A percentile compares a stretch with the other conserved stretches of the same genome.
Evolutionary conservation across 352 stramenopile genomes (phyloP).

Genomic region (Phytophthora vignae): DNA sequence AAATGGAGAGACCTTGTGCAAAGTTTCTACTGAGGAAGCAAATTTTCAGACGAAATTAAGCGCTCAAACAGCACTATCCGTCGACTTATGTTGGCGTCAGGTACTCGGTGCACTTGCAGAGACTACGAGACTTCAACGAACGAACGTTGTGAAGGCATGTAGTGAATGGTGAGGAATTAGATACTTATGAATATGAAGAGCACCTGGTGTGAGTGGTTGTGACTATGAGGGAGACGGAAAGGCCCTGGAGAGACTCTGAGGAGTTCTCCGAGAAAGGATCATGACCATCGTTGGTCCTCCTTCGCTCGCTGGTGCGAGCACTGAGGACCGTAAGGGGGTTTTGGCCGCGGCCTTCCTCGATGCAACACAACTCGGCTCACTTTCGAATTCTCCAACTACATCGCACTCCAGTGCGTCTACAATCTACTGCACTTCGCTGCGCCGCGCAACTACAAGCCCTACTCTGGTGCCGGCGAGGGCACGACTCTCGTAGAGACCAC

Average conservation of each 20-base stretch:
- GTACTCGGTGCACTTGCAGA: conserved; percentile 88
- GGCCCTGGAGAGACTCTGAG: not conserved
- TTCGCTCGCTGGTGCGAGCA: not conserved
- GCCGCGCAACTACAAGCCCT: not conserved
- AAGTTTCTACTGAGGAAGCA: not conserved
- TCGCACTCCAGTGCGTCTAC: not conserved
- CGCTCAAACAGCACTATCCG: not conserved
- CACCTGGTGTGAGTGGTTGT: not conserved
- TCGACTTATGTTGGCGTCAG: conserved; percentile 53
- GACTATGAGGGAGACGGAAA: not conserved
- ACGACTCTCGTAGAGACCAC: conserved; percentile 42
- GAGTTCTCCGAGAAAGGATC: not conserved
- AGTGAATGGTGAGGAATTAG: too few relatives aligned
- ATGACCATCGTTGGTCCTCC: not conserved
- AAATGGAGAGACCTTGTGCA: not conserved
- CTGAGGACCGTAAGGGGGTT: not conserved
- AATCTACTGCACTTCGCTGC: not conserved
- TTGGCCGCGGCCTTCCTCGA: not conserved
- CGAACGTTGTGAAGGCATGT: too few relatives aligned
- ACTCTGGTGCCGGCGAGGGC: not conserved
- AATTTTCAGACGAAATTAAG: not conserved
- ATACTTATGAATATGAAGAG: too few relatives aligned
- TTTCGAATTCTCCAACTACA: not conserved
- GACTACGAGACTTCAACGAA: conserved; percentile 37
- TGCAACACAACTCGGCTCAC: conserved; percentile 1